Evolutionary conservation across 345 rosid species (phyloP).

Genomic region (Garcia nutans): DNA sequence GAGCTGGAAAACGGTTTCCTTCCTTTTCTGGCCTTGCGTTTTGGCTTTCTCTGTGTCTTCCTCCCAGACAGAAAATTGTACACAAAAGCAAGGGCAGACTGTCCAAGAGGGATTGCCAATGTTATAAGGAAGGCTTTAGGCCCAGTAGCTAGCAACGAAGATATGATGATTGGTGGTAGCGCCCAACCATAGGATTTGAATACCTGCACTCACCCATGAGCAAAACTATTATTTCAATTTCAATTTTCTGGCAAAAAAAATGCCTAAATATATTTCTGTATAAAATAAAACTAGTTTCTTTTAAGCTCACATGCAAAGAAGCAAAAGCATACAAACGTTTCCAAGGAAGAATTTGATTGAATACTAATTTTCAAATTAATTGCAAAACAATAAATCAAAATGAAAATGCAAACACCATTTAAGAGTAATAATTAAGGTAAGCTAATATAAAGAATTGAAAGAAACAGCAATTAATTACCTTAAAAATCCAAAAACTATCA

Average conservation of each 20-base stretch:
- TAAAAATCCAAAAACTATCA: constrained; percentile 44
- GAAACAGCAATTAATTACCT: constrained; percentile 29
- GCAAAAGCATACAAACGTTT: too few relatives aligned
- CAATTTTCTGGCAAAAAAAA: background rate
- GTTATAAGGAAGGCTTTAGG: constrained; percentile 55
- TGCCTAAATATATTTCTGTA: background rate
- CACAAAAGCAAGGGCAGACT: constrained; percentile 35
- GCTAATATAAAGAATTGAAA: background rate
- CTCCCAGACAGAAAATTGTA: constrained; percentile 32
- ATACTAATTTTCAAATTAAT: background rate
- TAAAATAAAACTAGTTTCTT: background rate
- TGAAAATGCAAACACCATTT: background rate
- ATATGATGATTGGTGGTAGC: constrained; percentile 44
- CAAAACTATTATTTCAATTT: background rate
- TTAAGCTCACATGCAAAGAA: too few relatives aligned
- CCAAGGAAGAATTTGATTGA: background rate
- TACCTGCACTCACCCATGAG: constrained; percentile 41
- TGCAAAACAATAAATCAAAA: background rate
- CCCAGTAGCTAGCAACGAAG: constrained; percentile 47
- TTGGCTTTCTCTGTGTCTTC: constrained; percentile 19
- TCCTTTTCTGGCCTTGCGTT: constrained; percentile 28
- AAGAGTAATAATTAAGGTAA: background rate
- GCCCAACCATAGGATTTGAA: constrained; percentile 60
- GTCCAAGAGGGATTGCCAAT: constrained; percentile 39
- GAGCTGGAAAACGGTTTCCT: constrained; percentile 24